Percentiles rank a stretch among this genome's conserved stretches.
Conservation (phyloP, 2,329 filamentous ascomycete genomes). For the Colletotrichum filicis region DNA sequence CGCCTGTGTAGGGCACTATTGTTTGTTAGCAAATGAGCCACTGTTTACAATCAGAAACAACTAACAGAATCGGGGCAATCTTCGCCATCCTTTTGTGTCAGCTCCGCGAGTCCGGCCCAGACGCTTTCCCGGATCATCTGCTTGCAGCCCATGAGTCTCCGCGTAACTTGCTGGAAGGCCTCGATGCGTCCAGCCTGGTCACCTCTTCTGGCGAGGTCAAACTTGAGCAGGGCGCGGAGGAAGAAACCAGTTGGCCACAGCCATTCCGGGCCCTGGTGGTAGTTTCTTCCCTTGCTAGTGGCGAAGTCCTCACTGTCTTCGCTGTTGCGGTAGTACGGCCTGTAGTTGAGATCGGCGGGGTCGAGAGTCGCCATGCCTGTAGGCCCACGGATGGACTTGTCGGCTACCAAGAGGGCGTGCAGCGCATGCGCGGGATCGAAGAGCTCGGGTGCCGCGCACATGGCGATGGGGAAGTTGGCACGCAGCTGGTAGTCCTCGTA, state of each 20-base stretch:
- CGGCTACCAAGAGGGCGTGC: conserved; percentile 81
- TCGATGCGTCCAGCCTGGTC: conserved; percentile 76
- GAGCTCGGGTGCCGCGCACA: conserved; percentile 90
- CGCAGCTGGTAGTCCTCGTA: conserved; percentile 98
- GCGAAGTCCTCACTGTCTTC: conserved; percentile 93
- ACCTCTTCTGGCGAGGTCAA: conserved; percentile 81
- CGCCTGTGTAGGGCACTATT: conserved; percentile 89
- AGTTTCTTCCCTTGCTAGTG: conserved; percentile 94
- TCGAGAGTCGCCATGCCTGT: conserved; percentile 97
- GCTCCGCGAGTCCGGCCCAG: conserved; percentile 92
- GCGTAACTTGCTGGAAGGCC: conserved; percentile 93
- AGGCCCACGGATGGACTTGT: conserved; percentile 83
- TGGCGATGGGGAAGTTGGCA: conserved; percentile 93
- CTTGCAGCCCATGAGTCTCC: conserved; percentile 85
- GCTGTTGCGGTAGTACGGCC: conserved; percentile 93
- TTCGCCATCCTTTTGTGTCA: conserved; percentile 90
- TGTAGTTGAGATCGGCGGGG: conserved; percentile 91
- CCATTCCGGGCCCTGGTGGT: conserved; percentile 99
- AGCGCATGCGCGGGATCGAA: conserved; percentile 85
- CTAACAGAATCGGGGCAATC: conserved; percentile 89
- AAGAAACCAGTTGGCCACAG: conserved; percentile 98
- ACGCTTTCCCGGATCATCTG: conserved; percentile 80
- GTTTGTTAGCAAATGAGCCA: conserved; percentile 24
- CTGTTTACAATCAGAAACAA: conserved; percentile 36
- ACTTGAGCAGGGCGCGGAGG: conserved; percentile 88